Evolutionary conservation across 2,329 filamentous ascomycete species (phyloP), one percentile per base, ranked within the genome.

Genomic region (Aaosphaeria pasadenensis): DNA sequence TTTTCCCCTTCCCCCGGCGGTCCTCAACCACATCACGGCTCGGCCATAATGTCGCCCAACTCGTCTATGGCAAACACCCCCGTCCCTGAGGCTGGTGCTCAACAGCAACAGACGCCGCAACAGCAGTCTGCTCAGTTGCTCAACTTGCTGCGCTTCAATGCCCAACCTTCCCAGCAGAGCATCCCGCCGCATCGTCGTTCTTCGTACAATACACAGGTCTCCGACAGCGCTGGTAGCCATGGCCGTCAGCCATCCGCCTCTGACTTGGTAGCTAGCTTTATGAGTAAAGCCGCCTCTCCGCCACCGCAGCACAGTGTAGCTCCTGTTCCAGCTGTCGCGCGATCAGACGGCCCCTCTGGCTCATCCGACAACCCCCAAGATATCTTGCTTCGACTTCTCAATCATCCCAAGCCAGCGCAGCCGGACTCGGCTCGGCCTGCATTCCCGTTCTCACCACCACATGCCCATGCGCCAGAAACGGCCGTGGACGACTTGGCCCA

Each of bases 361-460:
- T 55, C 68, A 35, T 54, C 67, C 42, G 79, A 83, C 42, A 86
- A 90, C 67, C 89, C 91, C 4, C 88, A 95, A 70, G 86, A 92
- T 54, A 88, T 94, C 64, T 78, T 99, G 42, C 83, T 97, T 53
- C 87, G 89, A 59, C 78, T 97, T 49, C 80, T 99, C 54, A 94
- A 91, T 63, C 85, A 87, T 43, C 85, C 88, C 45, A 91, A 73
- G 56, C 70, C 70, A 3, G 52, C 69, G 46, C 69, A 59, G 60
- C 58, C 57, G 31, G 63, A 66, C 46, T 56, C 61, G 42, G 57
- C 56, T 24, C 59, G 58, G 29, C 54, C 59, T 44, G 60, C 64
- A 47, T 62, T 62, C 31, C 58, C 64, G 6, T 30, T 43, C 48
- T 56, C 60, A 17, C 29, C 45, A 49, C 57, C 62, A 13, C 57